Percentiles rank a stretch among this genome's conserved stretches.
These are phyloP conservation scores for Populus deltoides DNA, from an alignment of 345 rosid species.

Conservation along the genomic window DNA sequence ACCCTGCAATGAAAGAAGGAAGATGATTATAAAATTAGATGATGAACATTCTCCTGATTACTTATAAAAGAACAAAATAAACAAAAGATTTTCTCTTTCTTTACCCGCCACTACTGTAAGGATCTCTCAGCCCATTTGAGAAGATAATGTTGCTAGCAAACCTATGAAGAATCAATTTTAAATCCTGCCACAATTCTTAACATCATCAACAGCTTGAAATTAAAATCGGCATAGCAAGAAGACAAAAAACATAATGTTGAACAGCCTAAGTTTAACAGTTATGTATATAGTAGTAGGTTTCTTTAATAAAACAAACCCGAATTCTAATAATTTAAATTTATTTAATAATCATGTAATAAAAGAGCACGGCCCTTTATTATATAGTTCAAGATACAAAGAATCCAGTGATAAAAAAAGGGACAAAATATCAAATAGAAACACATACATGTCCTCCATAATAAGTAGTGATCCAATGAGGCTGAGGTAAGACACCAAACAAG, in stretches of 20 bases:
- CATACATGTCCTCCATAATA: constrained; percentile 57
- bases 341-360: too few relatives aligned
- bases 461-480: constrained; percentile 70
- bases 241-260: too few relatives aligned
- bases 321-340: too few relatives aligned
- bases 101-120: constrained; percentile 60
- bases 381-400: too few relatives aligned
- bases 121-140: constrained; percentile 58
- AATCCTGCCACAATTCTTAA: constrained; percentile 32
- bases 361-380: too few relatives aligned
- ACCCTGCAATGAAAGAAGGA: constrained; percentile 28
- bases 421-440: background rate
- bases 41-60: background rate
- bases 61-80: background rate
- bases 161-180: constrained; percentile 38
- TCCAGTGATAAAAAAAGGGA: too few relatives aligned
- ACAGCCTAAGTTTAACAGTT: too few relatives aligned
- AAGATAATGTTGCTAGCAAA: constrained; percentile 62
- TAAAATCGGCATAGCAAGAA: too few relatives aligned
- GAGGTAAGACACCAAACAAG: constrained; percentile 53
- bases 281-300: too few relatives aligned
- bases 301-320: too few relatives aligned
- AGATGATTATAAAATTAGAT: background rate
- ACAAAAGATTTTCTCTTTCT: background rate
- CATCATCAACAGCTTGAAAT: background rate